Percentiles rank a stretch among this genome's conserved stretches.
Evolutionary conservation across 148 eudicot species (phyloP).

Genomic region (Selenicereus undatus): DNA sequence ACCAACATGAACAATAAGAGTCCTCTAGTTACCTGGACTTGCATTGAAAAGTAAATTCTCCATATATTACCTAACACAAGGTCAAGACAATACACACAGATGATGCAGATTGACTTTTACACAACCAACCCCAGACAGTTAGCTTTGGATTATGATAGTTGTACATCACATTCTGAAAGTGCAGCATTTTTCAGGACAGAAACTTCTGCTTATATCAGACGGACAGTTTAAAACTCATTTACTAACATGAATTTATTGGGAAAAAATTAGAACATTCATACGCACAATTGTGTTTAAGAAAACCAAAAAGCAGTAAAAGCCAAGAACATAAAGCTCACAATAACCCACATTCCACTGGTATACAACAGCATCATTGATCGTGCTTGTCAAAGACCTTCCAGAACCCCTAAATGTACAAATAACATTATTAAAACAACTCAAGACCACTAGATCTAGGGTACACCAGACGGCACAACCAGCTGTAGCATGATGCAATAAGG

Average conservation of each 20-base stretch:
- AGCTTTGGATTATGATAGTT: neutral
- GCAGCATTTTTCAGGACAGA: too few species aligned
- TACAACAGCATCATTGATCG: neutral
- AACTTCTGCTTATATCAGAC: neutral
- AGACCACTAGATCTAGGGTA: neutral
- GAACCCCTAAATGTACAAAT: neutral
- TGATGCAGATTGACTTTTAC: neutral
- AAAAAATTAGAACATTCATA: neutral
- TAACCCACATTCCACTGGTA: neutral
- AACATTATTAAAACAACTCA: neutral
- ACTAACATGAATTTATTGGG: too few species aligned
- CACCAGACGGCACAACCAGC: neutral
- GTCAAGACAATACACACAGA: neutral
- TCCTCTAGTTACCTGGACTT: neutral
- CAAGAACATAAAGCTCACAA: neutral
- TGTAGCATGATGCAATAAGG: constrained; percentile 3
- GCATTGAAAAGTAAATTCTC: neutral
- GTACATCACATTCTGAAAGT: neutral
- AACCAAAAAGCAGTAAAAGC: neutral
- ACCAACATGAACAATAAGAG: neutral
- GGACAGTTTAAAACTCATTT: neutral
- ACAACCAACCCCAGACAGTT: neutral
- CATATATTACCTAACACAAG: neutral
- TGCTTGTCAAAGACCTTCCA: neutral
- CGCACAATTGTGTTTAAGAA: neutral